Base-by-base conservation (phyloP, 306 rosid species). In the Quercus glauca region DNA sequence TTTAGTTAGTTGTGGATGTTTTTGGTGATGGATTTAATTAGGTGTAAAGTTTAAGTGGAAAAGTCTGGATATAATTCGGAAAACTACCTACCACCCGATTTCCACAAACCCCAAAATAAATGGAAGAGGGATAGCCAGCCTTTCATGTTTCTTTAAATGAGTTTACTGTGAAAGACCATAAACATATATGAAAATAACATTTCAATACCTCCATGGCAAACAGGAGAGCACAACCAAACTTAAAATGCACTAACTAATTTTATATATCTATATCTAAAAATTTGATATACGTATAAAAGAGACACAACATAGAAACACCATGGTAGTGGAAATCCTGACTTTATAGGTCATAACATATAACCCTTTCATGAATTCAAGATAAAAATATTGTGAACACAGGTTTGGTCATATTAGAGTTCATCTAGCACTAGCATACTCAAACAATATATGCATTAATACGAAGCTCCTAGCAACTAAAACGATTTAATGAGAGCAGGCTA, bases 81-180 rank as follows among this genome's bases (percentile, higher is more conserved):
- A 41, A 69, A 79, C 79, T 75, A 78, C 88, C 86, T 71, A 74
- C 86, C 86, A 82, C 85, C 67, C 59, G 60, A 20, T 63, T 81
- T 53, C 20, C 76, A 37, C 33, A 60, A 33, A 25, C 55, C 82
- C 58, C 75, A 68, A 56, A 26, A 69, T 49, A 37, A n/a, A 18
- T 52, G 21, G 21, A 69, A 73, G 68, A 77, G 73, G 61, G 51
- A 83, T 74, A 21, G 20, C 35, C 69, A 28, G 6, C 23, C 8
- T 33, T 77, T 55, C 5, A 12, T 26, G 12, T 5, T 29, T 23
- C 10, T 31, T 37, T 33, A 20, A 31, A 29, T 29, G 14, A 65
- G 33, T 57, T 85, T 85, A 76, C 73, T 77, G 35, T 83, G 83
- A 73, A 80, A 73, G 59, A 55, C 83, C 81, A 83, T 59, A 61